phyloP scores from a whole-genome alignment of 768 basidiomycete species.

The Ramaria rubella region DNA sequence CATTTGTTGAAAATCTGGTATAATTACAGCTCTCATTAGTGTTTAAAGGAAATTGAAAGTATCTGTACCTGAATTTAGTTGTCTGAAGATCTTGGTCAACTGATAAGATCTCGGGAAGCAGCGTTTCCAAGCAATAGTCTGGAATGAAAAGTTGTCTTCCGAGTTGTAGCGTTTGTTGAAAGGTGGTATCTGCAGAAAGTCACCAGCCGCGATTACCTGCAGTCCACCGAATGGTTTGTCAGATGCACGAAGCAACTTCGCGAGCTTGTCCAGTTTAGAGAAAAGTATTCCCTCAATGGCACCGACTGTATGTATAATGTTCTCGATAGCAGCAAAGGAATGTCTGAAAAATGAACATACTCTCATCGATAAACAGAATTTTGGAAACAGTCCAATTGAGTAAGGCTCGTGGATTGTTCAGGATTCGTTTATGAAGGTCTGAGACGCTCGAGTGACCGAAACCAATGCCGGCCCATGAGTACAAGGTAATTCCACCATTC shows the following conservation, averaged over 20 bases:
- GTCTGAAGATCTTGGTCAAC: neutral
- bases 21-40: neutral
- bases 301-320: neutral
- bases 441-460: neutral
- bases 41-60: neutral
- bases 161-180: neutral
- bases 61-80: neutral
- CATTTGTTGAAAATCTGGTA: neutral
- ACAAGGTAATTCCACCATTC: neutral
- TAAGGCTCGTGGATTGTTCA: neutral
- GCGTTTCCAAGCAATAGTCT: neutral
- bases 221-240: neutral
- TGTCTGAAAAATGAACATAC: neutral
- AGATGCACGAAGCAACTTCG: neutral
- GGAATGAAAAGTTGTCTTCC: neutral
- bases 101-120: neutral
- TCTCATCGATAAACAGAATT: neutral
- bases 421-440: neutral
- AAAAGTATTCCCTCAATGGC: neutral
- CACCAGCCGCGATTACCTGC: neutral
- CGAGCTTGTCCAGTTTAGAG: neutral
- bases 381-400: neutral
- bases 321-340: neutral
- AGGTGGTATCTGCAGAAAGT: neutral
- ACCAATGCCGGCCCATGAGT: neutral